Conservation (phyloP, 805 yeast genomes). For the Myxozyma geophila region DNA sequence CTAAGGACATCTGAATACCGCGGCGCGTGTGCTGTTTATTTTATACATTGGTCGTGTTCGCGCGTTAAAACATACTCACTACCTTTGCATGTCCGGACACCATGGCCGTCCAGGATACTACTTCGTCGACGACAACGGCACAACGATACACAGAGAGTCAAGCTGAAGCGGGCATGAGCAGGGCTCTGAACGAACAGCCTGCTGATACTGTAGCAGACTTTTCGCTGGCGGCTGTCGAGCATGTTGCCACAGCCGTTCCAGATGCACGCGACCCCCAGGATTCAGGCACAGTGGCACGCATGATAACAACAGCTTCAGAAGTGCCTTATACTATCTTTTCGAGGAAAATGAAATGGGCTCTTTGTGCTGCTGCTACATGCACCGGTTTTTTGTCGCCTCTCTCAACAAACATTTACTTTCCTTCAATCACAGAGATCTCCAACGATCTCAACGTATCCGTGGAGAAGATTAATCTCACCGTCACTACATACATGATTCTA, state of each 20-base stretch:
- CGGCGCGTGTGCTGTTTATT: too few species aligned
- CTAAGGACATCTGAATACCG: too few species aligned
- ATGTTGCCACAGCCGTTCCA: background rate
- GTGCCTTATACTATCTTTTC: slow-evolving; percentile 29
- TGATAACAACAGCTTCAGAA: slow-evolving; percentile 14
- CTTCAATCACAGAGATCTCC: slow-evolving; percentile 67
- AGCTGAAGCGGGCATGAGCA: background rate
- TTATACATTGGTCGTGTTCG: too few species aligned
- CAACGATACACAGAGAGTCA: too few species aligned
- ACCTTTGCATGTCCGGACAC: too few species aligned
- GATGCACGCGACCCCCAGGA: background rate
- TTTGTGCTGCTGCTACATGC: slow-evolving; percentile 45
- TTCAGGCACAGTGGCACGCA: background rate
- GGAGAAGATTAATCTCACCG: slow-evolving; percentile 67
- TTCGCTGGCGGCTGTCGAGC: background rate
- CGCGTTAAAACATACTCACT: too few species aligned
- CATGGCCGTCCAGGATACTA: too few species aligned
- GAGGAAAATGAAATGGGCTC: slow-evolving; percentile 6
- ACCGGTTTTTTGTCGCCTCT: slow-evolving; percentile 70
- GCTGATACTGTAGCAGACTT: too few species aligned
- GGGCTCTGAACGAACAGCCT: too few species aligned
- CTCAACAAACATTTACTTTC: slow-evolving; percentile 79
- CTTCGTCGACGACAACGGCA: too few species aligned
- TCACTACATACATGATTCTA: slow-evolving; percentile 73
- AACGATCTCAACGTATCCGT: slow-evolving; percentile 58